Evolutionary conservation across 1,139 yeast genomes (phyloP).

Genomic region (Suhomyces wounanorum): DNA sequence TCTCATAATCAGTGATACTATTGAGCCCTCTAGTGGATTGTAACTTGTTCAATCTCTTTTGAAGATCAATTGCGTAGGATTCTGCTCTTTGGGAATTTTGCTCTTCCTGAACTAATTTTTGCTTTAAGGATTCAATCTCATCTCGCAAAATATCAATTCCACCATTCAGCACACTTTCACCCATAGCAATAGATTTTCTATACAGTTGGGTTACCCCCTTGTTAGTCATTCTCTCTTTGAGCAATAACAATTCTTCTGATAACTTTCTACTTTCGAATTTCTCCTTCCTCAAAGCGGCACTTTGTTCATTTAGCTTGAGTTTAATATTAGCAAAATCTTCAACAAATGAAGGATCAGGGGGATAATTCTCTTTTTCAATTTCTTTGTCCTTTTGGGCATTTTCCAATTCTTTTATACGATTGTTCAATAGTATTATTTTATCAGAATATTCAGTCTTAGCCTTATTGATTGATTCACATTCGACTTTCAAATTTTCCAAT

Average conservation of each 20-base stretch:
- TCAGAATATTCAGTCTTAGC: conserved; percentile 31
- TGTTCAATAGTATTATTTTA: conserved; percentile 28
- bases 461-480: conserved; percentile 34
- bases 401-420: conserved; percentile 22
- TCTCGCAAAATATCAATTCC: conserved; percentile 27
- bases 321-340: conserved; percentile 54
- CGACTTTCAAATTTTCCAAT: conserved; percentile 31
- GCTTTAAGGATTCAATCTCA: conserved; percentile 41
- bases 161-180: conserved; percentile 30
- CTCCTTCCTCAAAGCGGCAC: conserved; percentile 53
- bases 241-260: conserved; percentile 57
- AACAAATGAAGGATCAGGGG: conserved; percentile 37
- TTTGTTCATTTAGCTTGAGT: conserved; percentile 53
- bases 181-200: conserved; percentile 36
- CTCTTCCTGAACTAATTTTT: conserved; percentile 44
- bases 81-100: conserved; percentile 48
- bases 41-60: conserved; percentile 46
- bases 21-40: conserved; percentile 45
- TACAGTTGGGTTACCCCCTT: conserved; percentile 18
- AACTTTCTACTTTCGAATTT: conserved; percentile 56
- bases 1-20: conserved; percentile 38
- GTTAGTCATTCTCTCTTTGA: conserved; percentile 44
- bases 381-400: conserved; percentile 13
- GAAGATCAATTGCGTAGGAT: conserved; percentile 48
- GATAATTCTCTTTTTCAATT: conserved; percentile 40